These are phyloP conservation scores for Aspergillus niger DNA, from an alignment of 2,329 filamentous ascomycete species.

Conservation along the genomic window DNA sequence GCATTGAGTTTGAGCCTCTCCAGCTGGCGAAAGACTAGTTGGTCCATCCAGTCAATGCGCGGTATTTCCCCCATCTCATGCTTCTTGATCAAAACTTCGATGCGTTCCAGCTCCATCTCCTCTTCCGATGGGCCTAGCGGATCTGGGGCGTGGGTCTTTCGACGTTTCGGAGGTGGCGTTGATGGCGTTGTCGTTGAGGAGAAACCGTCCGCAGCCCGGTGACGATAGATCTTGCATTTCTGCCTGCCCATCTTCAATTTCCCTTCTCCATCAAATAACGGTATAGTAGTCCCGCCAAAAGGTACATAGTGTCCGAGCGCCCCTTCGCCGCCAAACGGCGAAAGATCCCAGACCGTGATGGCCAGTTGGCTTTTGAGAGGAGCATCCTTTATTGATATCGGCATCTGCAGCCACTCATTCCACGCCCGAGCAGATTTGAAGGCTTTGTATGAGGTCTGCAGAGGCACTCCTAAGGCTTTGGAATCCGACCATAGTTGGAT, in stretches of 20 bases:
- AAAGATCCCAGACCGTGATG: slow-evolving; percentile 94
- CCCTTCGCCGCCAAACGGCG: slow-evolving; percentile 70
- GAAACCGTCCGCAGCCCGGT: slow-evolving; percentile 81
- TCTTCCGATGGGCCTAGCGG: slow-evolving; percentile 60
- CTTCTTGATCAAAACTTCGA: slow-evolving; percentile 91
- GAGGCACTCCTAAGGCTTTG: slow-evolving; percentile 86
- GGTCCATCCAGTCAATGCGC: slow-evolving; percentile 91
- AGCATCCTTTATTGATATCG: slow-evolving; percentile 79
- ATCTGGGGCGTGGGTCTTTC: slow-evolving; percentile 51
- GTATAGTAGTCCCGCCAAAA: slow-evolving; percentile 90
- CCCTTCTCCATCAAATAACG: slow-evolving; percentile 89
- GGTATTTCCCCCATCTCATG: slow-evolving; percentile 97
- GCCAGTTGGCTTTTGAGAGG: slow-evolving; percentile 81
- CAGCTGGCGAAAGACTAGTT: slow-evolving; percentile 86
- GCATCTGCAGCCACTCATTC: slow-evolving; percentile 95
- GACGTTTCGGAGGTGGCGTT: slow-evolving; percentile 57
- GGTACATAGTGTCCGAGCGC: slow-evolving; percentile 78
- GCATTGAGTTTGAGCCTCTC: slow-evolving; percentile 73
- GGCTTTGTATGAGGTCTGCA: slow-evolving; percentile 89
- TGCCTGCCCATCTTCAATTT: slow-evolving; percentile 89
- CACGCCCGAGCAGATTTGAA: slow-evolving; percentile 75
- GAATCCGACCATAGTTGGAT: slow-evolving; percentile 94
- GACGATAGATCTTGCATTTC: slow-evolving; percentile 82
- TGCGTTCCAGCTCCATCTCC: slow-evolving; percentile 81
- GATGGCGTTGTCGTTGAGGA: slow-evolving; percentile 79